These are phyloP conservation scores for Colletotrichum aenigma DNA, from an alignment of 2,329 filamentous ascomycete genomes.

Conservation along the genomic window DNA sequence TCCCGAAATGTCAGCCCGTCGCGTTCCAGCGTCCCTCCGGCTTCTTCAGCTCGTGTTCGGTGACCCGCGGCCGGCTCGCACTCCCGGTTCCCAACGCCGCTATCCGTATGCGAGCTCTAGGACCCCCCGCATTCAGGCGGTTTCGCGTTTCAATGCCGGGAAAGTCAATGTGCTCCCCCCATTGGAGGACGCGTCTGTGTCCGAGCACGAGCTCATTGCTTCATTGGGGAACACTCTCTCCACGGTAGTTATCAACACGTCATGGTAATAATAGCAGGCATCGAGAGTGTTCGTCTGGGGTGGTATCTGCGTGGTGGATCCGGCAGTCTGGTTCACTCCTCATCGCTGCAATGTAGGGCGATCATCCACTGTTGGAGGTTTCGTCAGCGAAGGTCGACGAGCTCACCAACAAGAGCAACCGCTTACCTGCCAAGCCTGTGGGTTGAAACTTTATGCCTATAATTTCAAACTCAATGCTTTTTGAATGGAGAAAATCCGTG, in stretches of 20 bases:
- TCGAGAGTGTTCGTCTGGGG: not conserved
- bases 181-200: not conserved
- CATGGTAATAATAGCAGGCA: not conserved
- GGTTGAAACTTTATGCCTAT: not conserved
- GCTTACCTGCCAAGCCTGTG: not conserved
- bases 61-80: not conserved
- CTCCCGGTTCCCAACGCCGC: not conserved
- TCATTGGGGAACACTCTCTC: not conserved
- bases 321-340: not conserved
- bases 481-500: not conserved
- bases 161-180: not conserved
- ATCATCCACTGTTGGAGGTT: not conserved
- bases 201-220: conserved; percentile 7
- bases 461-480: not conserved
- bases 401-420: not conserved
- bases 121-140: not conserved
- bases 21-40: not conserved
- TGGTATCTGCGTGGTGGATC: not conserved
- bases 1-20: not conserved
- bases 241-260: not conserved
- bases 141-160: not conserved
- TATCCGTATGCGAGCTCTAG: not conserved
- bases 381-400: not conserved
- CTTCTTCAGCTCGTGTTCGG: not conserved
- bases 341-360: not conserved